Percentiles rank a stretch among this genome's conserved stretches.
Evolutionary conservation across 1,139 yeast genomes (phyloP).

Genomic region (Kodamaea alishanica): DNA sequence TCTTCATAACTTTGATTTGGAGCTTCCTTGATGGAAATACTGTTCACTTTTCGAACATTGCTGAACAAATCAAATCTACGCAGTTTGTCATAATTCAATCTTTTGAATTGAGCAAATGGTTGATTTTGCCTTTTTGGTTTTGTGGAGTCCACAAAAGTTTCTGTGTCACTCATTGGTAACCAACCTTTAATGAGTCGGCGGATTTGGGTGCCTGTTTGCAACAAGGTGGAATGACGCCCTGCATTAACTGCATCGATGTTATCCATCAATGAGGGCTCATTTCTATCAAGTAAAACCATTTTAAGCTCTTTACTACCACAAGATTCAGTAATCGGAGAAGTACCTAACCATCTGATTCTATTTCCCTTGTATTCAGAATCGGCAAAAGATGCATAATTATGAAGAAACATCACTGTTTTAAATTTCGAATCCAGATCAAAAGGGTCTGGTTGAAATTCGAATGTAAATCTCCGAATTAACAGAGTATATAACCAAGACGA

Average conservation of each 20-base stretch:
- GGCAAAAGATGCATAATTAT: conserved; percentile 11
- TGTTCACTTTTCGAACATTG: conserved; percentile 2
- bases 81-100: background rate
- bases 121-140: background rate
- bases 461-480: conserved; percentile 10
- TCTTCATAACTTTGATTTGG: conserved; percentile 2
- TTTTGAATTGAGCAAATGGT: conserved; percentile 7
- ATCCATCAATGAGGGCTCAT: conserved; percentile 11
- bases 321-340: conserved; percentile 5
- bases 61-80: conserved; percentile 1
- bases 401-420: conserved; percentile 9
- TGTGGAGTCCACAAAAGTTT: background rate
- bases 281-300: conserved; percentile 6
- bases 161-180: too few species aligned
- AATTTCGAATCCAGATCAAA: conserved; percentile 5
- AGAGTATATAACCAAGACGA: conserved; percentile 9
- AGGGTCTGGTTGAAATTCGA: conserved; percentile 10
- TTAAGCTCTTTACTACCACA: conserved; percentile 4
- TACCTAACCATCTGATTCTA: conserved; percentile 12
- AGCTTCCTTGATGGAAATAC: conserved; percentile 3
- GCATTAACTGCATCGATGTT: conserved; percentile 1
- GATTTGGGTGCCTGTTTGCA: conserved; percentile 2
- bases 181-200: background rate
- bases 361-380: conserved; percentile 13
- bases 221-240: conserved; percentile 6